Evolutionary conservation across 164 flowering plant species (phyloP), one percentile per base, ranked within the genome.

Genomic region (Annona squamosa): DNA sequence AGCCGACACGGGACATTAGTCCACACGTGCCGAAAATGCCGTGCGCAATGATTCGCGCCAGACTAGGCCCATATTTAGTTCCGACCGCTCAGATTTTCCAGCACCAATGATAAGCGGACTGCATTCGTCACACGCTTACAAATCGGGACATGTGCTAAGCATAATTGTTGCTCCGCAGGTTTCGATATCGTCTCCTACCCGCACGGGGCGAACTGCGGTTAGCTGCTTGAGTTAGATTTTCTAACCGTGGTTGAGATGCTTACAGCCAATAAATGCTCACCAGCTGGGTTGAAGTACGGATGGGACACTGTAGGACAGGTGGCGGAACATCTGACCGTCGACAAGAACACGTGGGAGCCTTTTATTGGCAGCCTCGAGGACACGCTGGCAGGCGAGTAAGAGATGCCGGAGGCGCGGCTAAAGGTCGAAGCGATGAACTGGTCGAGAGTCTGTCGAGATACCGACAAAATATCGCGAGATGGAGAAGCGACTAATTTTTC

Each of bases 381-480:
- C 37, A 48, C 46, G 12, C 48, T 13, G 17, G 69, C 62, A 72
- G 10, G 69, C 45, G 69, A 61, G 3, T 26, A 7, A 52, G 17
- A 52, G 37, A 26, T 26, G 37, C 37, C 37, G 37, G 37, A 6
- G 59, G 13, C 59, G 59, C 59, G 13, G 59, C 13, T 52, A 52
- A 52, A 52, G 37, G 37, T 52, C 13, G 0, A 7, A 3, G 59
- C 17, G 59, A 17, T 71, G 6, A 10, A 43, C 17, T n/a, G 44
- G 56, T 46, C 6, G 4, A 4, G 13, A 69, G 45, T 12, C 17
- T 63, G 4, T 44, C 5, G 70, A 56, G 47, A 41, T 2, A 67
- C 75, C 75, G 72, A 74, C 69, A 69, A 68, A 63, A 19, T 67
- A 5, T 69, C 72, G 77, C 72, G 77, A 69, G 59, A 62, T 59